Percentiles rank a stretch among this genome's conserved stretches.
phyloP scores from a whole-genome alignment of 306 rosid species.

The Trichosanthes cucumerina region DNA sequence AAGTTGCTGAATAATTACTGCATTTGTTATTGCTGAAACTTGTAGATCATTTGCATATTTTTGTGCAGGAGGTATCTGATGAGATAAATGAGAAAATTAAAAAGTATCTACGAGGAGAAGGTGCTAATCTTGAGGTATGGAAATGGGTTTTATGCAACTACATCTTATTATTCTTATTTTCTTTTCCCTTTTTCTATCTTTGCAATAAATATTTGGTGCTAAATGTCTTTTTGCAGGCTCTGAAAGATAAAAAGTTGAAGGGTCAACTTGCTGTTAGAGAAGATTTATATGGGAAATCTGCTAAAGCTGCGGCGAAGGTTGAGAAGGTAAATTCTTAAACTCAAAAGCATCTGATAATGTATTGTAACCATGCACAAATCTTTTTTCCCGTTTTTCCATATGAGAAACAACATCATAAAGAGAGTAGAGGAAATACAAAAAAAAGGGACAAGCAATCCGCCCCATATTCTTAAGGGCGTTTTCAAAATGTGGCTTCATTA shows the following conservation, averaged over 20 bases:
- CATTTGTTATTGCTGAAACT: neutral
- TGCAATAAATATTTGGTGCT: neutral
- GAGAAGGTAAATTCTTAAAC: slow-evolving; percentile 50
- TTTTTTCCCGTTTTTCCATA: neutral
- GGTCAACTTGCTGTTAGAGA: slow-evolving; percentile 61
- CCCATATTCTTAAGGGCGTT: too few species aligned
- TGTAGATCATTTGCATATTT: neutral
- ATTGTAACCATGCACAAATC: neutral
- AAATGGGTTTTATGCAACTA: neutral
- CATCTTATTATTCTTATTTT: neutral
- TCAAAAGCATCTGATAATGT: neutral
- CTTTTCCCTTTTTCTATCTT: neutral
- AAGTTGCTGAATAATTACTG: neutral
- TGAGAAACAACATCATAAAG: neutral
- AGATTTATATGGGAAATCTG: slow-evolving; percentile 46
- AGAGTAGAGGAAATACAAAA: neutral
- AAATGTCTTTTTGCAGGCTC: slow-evolving; percentile 26
- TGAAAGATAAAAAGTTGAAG: slow-evolving; percentile 67
- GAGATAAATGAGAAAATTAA: slow-evolving; percentile 44
- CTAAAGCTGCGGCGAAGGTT: slow-evolving; percentile 62
- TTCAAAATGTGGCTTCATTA: too few species aligned
- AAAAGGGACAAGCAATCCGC: neutral
- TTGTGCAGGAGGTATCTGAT: slow-evolving; percentile 36
- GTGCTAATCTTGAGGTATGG: slow-evolving; percentile 54
- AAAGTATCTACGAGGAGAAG: slow-evolving; percentile 79